These are phyloP conservation scores for Aspergillus panamensis DNA, from an alignment of 495 filamentous ascomycete genomes.

Conservation along the genomic window DNA sequence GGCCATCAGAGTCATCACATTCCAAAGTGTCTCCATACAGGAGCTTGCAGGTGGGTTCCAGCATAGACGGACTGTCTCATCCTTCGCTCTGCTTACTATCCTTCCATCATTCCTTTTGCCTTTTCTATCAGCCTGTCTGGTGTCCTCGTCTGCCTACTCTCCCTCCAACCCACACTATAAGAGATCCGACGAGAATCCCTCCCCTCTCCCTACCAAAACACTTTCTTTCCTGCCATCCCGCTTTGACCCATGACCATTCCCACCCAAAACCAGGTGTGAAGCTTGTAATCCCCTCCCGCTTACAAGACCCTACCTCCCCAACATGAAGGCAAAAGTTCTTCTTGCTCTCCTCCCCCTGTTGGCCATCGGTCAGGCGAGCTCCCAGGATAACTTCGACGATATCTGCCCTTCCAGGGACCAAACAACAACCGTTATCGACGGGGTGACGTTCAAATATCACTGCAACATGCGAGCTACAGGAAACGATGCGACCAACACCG, in stretches of 20 bases:
- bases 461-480: not conserved
- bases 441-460: not conserved
- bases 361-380: not conserved
- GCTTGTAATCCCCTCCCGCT: not conserved
- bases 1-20: too few relatives aligned
- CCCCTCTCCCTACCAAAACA: not conserved
- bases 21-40: too few relatives aligned
- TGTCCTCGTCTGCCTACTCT: too few relatives aligned
- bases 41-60: too few relatives aligned
- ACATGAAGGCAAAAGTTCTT: not conserved
- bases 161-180: too few relatives aligned
- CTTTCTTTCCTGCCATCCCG: not conserved
- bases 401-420: not conserved
- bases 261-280: not conserved
- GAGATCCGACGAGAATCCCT: too few relatives aligned
- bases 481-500: too few relatives aligned
- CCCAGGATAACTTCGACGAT: not conserved
- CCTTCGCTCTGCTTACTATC: too few relatives aligned
- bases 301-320: not conserved
- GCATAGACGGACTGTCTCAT: too few relatives aligned
- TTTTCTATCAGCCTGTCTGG: too few relatives aligned
- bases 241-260: not conserved
- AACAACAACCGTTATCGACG: not conserved
- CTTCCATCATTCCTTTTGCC: too few relatives aligned
- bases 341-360: not conserved